Evolutionary conservation across 768 basidiomycete genomes (phyloP), one percentile per base, ranked within the genome.

Genomic region (Boletus vinaceobasis): DNA sequence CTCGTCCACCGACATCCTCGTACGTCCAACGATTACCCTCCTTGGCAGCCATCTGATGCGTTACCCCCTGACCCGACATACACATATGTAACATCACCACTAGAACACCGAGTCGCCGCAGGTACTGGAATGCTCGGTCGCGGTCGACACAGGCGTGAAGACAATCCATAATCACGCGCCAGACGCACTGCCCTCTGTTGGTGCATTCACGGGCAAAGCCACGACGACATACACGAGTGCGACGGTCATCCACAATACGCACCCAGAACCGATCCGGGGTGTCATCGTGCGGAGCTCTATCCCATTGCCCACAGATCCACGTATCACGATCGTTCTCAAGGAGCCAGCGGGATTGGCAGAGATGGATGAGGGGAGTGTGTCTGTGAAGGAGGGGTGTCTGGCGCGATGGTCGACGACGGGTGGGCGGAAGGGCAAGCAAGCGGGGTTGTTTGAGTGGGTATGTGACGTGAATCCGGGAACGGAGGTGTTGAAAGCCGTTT

Each of bases 391-490:
- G 4, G 59, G 60, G 14, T 61, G 53, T 39, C 9, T 52, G 39
- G 61, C 56, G 15, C 52, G 63, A 19, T 67, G 65, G 65, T 61
- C 64, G 37, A 58, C 64, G 32, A 39, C 38, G 4, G 60, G 62
- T 1, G 48, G 53, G 6, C 55, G 55, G 37, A 50, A 67, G 15
- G 60, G 67, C 6, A 60, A 63, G 19, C 49, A 63, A 23, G 58
- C 38, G 8, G 65, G 68, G 5, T 27, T 61, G 23, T 61, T 69
- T 15, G 72, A 73, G 45, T 72, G 72, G 71, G 60, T 69, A 14
- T 67, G 57, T 23, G 57, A 59, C 33, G 39, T 69, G 37, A 57
- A 53, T 6, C 60, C 61, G 11, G 67, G 65, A 15, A 63, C 60
- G 53, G 54, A 59, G 49, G 52, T 66, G 26, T 50, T 73, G 53